Percentiles rank a stretch among this genome's conserved stretches.
Evolutionary conservation across 225 moss, liverwort and hornwort species (phyloP).

Genomic region (Lunularia cruciata): DNA sequence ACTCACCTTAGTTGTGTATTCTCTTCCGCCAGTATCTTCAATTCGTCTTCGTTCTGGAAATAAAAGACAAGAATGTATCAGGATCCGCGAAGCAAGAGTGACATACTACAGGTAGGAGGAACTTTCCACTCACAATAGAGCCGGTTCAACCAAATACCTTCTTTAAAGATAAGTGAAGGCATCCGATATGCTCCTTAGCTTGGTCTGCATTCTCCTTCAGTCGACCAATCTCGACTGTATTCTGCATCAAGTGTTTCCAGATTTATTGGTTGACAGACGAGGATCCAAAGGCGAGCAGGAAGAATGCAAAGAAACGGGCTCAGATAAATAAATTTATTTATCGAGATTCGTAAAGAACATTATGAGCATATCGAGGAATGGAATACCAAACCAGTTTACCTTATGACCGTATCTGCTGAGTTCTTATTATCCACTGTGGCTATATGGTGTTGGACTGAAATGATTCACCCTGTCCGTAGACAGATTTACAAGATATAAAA

Average conservation of each 20-base stretch:
- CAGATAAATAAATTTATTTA: too few species aligned
- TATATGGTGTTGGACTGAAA: too few species aligned
- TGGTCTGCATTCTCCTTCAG: slow-evolving; percentile 72
- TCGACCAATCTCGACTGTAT: slow-evolving; percentile 57
- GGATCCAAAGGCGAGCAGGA: too few species aligned
- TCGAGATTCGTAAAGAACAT: too few species aligned
- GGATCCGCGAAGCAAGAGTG: not conserved
- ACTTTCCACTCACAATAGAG: not conserved
- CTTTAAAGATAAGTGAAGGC: slow-evolving; percentile 56
- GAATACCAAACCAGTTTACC: too few species aligned
- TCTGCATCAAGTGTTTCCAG: slow-evolving; percentile 29
- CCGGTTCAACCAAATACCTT: slow-evolving; percentile 39
- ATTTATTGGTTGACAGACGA: not conserved
- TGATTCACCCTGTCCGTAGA: too few species aligned
- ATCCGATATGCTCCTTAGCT: slow-evolving; percentile 62
- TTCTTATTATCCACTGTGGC: too few species aligned
- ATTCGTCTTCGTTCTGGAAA: slow-evolving; percentile 70
- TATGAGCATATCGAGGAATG: too few species aligned
- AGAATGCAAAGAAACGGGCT: too few species aligned
- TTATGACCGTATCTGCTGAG: too few species aligned
- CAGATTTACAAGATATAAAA: too few species aligned
- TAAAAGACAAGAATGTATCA: slow-evolving; percentile 1
- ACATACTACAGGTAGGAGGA: not conserved
- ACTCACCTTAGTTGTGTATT: slow-evolving; percentile 52
- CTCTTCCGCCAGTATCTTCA: slow-evolving; percentile 55